Evolutionary conservation across 2,329 filamentous ascomycete genomes (phyloP), one percentile per base, ranked within the genome.

Genomic region (Alternaria arbusti): DNA sequence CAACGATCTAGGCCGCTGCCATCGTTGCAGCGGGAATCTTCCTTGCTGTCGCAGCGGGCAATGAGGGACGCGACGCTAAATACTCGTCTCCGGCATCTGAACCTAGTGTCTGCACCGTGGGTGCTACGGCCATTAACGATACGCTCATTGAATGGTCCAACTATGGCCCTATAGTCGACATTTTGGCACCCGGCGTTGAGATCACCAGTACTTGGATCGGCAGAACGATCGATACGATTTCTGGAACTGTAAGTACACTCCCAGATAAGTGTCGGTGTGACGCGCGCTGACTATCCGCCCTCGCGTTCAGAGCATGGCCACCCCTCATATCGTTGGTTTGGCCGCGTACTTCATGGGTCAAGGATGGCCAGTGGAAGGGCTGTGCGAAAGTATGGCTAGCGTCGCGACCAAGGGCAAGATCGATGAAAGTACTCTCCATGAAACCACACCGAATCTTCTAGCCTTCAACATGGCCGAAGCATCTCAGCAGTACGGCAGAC

Each of bases 301-400:
- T 40, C 5, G 12, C 36, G 9, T 36, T 8, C 20, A 52, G 7
- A 87, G 84, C 40, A 90, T 90, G 88, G 89, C 90, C 32, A 86
- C 86, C n/a, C 90, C 90, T 6, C 90, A 92, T 75, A 83, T 92
- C 57, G 85, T 87, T 36, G 90, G 90, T 56, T 83, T 92, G 11
- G 88, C 86, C 23, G 90, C 90, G 32, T 92, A 92, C 79, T 81
- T 92, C 47, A 87, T 92, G 81, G 77, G 79, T 11, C 76, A 85
- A 36, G 80, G 63, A 70, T 73, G 15, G 57, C 74, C n/a, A 70
- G 62, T 45, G 77, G 77, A 0, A 68, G 77, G 26, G 81, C 80
- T 88, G 7, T 84, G 83, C 72, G 62, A 77, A 49, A 82, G 81
- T 66, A 83, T 89, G 65, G 75, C 77, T 64, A 72, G 72, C 43